These are phyloP conservation scores for Penstemon newberryi DNA, from an alignment of 257 asterid genomes.

Conservation along the genomic window DNA sequence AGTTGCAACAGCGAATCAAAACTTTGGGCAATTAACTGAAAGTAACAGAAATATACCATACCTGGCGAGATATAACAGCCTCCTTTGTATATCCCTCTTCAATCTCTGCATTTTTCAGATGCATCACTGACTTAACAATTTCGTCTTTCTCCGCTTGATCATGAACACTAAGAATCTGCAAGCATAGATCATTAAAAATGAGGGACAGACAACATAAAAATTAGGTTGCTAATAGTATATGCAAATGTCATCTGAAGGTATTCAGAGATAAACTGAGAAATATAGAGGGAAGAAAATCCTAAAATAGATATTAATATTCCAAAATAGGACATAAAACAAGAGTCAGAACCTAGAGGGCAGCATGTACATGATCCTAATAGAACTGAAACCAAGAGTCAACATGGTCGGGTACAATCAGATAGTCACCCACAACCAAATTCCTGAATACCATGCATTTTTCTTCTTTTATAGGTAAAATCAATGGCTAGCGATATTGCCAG, in stretches of 20 bases:
- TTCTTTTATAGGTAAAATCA: no score
- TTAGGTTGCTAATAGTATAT: background rate
- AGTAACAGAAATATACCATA: constrained; percentile 27
- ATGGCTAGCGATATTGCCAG: no score
- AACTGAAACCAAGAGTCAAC: background rate
- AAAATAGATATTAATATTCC: constrained; percentile 12
- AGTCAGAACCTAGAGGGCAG: constrained; percentile 1
- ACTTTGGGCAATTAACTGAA: constrained; percentile 10
- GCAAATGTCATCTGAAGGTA: constrained; percentile 15
- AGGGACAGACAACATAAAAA: constrained; percentile 14
- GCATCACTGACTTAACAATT: constrained; percentile 86
- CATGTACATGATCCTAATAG: background rate
- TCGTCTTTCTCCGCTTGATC: constrained; percentile 94
- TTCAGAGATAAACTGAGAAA: constrained; percentile 13
- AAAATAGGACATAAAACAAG: background rate
- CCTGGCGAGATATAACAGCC: constrained; percentile 86
- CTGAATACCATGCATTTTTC: background rate
- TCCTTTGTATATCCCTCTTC: constrained; percentile 97
- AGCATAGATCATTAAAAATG: constrained; percentile 28
- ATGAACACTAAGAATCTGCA: constrained; percentile 87
- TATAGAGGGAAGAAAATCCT: background rate
- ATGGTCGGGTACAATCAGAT: constrained; percentile 5
- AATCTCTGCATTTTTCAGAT: constrained; percentile 75
- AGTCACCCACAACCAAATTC: background rate
- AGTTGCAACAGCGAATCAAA: constrained; percentile 25